Conservation (phyloP, 257 asterid genomes). For the Forsythia suspensa region DNA sequence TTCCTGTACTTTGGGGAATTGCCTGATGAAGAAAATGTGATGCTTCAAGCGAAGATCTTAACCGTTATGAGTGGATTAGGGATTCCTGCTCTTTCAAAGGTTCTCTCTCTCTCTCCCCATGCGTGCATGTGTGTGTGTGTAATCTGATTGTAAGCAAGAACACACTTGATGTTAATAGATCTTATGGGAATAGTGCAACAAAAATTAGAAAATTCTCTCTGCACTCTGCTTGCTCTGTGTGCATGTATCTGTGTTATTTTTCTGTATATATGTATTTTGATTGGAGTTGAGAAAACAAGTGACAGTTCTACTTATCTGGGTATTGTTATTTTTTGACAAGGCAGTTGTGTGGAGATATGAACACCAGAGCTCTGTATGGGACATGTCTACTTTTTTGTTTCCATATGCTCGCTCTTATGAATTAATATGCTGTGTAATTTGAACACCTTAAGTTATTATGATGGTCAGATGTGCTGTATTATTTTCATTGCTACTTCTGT, state of each 20-base stretch:
- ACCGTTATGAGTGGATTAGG: constrained; percentile 54
- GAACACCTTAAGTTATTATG: neutral
- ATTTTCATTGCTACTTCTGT: neutral
- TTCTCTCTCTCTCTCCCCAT: constrained; percentile 28
- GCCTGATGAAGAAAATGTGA: constrained; percentile 51
- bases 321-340: neutral
- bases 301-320: neutral
- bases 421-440: neutral
- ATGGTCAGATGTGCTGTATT: neutral
- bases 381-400: neutral
- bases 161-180: neutral
- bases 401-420: neutral
- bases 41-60: constrained; percentile 47
- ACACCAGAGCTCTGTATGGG: neutral
- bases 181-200: neutral
- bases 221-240: neutral
- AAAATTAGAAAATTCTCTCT: neutral
- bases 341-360: neutral
- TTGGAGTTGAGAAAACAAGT: neutral
- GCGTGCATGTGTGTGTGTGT: neutral
- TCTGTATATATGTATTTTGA: neutral
- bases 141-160: neutral
- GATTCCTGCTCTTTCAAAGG: constrained; percentile 78
- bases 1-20: constrained; percentile 67
- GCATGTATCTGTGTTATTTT: neutral